Evolutionary conservation across 2,329 filamentous ascomycete species (phyloP).

Genomic region (Neopestalotiopsis sp.): DNA sequence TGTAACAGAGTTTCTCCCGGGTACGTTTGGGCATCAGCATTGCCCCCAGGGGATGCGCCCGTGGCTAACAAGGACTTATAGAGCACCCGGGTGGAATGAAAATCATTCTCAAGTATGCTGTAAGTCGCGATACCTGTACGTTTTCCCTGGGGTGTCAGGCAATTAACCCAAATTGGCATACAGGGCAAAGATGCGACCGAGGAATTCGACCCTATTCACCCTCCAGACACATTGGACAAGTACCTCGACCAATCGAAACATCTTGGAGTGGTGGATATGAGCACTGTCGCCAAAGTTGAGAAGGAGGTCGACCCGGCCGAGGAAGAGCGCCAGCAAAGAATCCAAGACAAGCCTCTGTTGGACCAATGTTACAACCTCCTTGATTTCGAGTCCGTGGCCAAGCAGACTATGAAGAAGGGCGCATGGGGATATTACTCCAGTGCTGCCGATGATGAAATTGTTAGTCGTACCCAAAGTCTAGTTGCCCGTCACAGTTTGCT

Average conservation of each 20-base stretch:
- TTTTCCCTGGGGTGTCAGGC: neutral
- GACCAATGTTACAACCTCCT: constrained; percentile 92
- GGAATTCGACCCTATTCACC: constrained; percentile 87
- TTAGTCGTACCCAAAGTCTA: constrained; percentile 43
- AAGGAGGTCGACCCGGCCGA: constrained; percentile 74
- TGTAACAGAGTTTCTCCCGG: constrained; percentile 86
- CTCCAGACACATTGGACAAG: constrained; percentile 85
- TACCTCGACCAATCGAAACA: constrained; percentile 87
- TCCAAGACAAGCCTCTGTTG: constrained; percentile 77
- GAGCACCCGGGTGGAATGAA: constrained; percentile 90
- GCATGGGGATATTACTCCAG: constrained; percentile 99
- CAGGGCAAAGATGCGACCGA: constrained; percentile 90
- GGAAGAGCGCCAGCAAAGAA: constrained; percentile 72
- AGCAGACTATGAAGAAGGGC: constrained; percentile 90
- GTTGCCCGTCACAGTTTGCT: constrained; percentile 12
- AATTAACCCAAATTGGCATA: neutral
- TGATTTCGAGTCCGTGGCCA: constrained; percentile 95
- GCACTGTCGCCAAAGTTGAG: constrained; percentile 71
- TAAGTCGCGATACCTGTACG: no score
- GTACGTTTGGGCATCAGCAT: constrained; percentile 44
- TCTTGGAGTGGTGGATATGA: constrained; percentile 88
- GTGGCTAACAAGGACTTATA: constrained; percentile 35
- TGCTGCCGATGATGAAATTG: constrained; percentile 88
- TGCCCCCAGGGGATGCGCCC: neutral
- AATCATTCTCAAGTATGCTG: constrained; percentile 95